Evolutionary conservation across 192 early-diverging fungal genomes (phyloP), one percentile per base, ranked within the genome.

Genomic region (Backusella tuberculispora): DNA sequence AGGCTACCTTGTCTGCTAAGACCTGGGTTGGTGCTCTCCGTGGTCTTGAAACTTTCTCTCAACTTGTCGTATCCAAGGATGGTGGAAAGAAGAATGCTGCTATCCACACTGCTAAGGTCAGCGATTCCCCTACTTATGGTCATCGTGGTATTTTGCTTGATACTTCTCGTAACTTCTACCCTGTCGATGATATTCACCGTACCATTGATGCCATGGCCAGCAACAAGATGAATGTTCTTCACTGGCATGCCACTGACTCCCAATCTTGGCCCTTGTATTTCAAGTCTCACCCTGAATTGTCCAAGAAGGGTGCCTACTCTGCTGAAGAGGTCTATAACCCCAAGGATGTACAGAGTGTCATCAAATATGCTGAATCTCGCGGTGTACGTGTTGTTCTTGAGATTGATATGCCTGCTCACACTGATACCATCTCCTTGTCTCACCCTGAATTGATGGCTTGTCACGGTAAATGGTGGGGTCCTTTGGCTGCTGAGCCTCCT

Each of bases 351-450:
- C 41, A 83, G 42, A 79, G 68, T 2, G 68, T 97, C 26, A 86
- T 95, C 74, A 74, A 81, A 34, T 94, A 94, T 76, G 95, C 87
- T 37, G 78, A 81, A 12, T 85, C 82, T 45, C 88, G 91, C 24
- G 94, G 93, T n/a, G 88, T 97, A 41, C 90, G 95, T 64, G 84
- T 97, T 24, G 88, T 95, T 69, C 90, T 95, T 15, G 95, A 97
- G 78, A 88, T 95, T 40, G 94, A 96, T 73, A 90, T 94, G 84
- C 93, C 94, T 12, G 92, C 91, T 2, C 93, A 96, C 77, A 88
- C 87, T 64, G 78, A 84, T 10, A 81, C 90, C 8, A 74, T 83
- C 60, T 46, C 13, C 14, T 24, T 74, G 41, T 77, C 76, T 21
- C 80, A 88, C 64, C 88, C 91, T 14, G 83, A 89, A 63, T 72